Base-by-base conservation (phyloP, 108 stramenopile species). In the Cyclotella baltica region DNA sequence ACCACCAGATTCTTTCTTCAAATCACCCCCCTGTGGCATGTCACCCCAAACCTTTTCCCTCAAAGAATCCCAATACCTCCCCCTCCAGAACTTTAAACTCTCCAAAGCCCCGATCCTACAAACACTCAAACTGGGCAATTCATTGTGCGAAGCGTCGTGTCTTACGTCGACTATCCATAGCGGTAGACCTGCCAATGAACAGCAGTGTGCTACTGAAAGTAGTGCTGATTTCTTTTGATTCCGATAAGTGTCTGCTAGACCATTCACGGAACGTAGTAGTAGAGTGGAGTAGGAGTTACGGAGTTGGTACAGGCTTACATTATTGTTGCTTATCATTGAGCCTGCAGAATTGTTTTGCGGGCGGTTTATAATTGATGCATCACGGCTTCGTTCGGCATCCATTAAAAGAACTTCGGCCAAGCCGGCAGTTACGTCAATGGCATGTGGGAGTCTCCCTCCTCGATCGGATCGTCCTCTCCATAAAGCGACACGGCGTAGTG, bases 101-200 rank as follows among this genome's bases (percentile, higher is more conserved):
- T 92, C 92, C 20, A 81, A 63, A 13, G 90, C 84, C 4, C 87
- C 88, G 37, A 93, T 58, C 35, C 91, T 78, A 30, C 93, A 76
- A 4, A 90, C 81, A 25, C 83, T 72, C 37, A 96, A 40, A 36
- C 88, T 72, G 13, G 95, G 95, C 23, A 96, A 75, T 5, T 83
- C 81, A 76, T 90, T 90, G 72, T 96, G 95, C 33, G 90, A 85
- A 8, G 91, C 86, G 57, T 93, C 92, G 70, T 96, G 95, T 31
- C 95, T 81, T 28, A 93, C 68, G 64, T 91, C 92, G 29, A 96
- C 95, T 62, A 96, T 62, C 95, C 95, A 96, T 13, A 66, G 40
- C 0, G 95, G 95, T 34, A 96, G 70, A 6, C 95, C 95, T 34
- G 93, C 63, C 59, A 88, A 72, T 10, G 80, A 69, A 70, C 92